Evolutionary conservation across 805 yeast species (phyloP).

Genomic region (Saturnispora gosingensis): DNA sequence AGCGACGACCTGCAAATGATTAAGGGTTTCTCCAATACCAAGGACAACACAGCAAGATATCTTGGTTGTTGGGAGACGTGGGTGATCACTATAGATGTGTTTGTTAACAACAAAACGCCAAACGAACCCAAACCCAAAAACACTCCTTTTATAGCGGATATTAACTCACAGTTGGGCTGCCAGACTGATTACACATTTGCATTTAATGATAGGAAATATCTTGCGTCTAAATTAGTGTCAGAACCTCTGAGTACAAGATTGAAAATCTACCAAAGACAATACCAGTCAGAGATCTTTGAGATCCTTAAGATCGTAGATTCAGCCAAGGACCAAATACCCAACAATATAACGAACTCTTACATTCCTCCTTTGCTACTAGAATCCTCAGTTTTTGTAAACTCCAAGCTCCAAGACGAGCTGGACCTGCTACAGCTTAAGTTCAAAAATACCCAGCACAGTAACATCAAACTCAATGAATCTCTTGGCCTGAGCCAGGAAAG

Average conservation of each 20-base stretch:
- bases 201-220: not conserved
- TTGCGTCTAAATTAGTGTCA: not conserved
- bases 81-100: conserved; percentile 43
- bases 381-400: not conserved
- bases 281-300: not conserved
- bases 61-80: conserved; percentile 60
- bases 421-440: not conserved
- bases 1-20: not conserved
- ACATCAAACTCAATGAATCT: not conserved
- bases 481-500: conserved; percentile 12
- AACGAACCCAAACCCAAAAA: not conserved
- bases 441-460: not conserved
- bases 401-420: not conserved
- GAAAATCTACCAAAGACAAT: not conserved
- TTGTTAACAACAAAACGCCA: conserved; percentile 16
- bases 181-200: not conserved
- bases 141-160: not conserved
- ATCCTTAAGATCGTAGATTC: not conserved
- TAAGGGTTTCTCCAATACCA: not conserved
- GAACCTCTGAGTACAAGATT: not conserved
- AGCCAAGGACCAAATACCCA: conserved; percentile 1
- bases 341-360: not conserved
- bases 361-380: not conserved
- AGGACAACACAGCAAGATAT: not conserved
- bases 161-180: not conserved